Evolutionary conservation across 2,329 filamentous ascomycete species (phyloP), one percentile per base, ranked within the genome.

Genomic region (Calonectria montana): DNA sequence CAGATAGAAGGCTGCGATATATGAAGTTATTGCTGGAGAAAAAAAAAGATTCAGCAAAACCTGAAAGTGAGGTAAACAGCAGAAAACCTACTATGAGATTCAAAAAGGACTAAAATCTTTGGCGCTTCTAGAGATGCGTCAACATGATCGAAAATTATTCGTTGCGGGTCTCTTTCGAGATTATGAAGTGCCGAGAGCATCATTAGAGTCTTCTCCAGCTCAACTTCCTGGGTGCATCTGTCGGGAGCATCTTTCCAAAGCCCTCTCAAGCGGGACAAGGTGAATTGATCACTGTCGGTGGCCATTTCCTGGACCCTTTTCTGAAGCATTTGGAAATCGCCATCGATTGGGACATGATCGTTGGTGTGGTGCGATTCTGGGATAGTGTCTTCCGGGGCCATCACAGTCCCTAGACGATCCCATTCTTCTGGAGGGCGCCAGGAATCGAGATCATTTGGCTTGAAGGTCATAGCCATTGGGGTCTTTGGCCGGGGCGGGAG

Each of bases 181-280:
- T 83, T 84, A 72, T 87, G 86, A 65, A 93, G 82, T 1, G 87
- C 87, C 31, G 88, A 91, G 39, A 92, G 83, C 83, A 94, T 88
- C 90, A 90, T 92, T 27, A 73, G 73, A 76, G 90, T 89, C 77
- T 89, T 89, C 73, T 89, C 87, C 59, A 89, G 83, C 69, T 89
- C 88, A 4, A 89, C 76, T 63, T 76, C 73, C 1, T 50, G 35
- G 2, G 73, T 5, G 31, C 39, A 25, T 18, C 23, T 23, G 41
- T 6, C 7, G 29, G 67, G 70, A 2, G 71, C 68, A 23, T 53
- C 16, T 23, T 39, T 70, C 77, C 73, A 78, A 8, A 78, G 70
- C 21, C 74, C 87, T 37, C 87, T 89, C 43, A 93, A 83, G 4
- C 90, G 86, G 39, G 87, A 84, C 5, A 92, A 82, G 53, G 91